phyloP scores from a whole-genome alignment of 208 protist species.

The Sergeia podlipaevii region DNA sequence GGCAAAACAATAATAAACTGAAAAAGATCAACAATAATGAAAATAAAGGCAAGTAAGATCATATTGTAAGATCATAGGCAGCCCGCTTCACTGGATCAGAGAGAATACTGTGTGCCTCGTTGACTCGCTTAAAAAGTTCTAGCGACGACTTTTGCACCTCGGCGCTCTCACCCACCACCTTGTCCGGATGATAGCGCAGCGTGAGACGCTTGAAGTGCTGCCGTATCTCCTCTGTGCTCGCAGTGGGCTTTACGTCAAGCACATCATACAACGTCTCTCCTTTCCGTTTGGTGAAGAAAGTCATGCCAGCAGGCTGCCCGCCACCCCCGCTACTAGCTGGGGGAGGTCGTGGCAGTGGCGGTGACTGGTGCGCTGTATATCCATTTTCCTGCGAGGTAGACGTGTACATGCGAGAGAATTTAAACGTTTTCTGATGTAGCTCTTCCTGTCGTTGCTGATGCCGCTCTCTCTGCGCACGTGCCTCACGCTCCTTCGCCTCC shows the following conservation, averaged over 20 bases:
- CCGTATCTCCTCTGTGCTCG: conserved; percentile 43
- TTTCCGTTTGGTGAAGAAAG: neutral
- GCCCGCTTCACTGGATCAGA: conserved; percentile 84
- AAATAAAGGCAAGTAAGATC: conserved; percentile 8
- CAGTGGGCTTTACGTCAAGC: conserved; percentile 36
- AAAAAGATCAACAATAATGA: conserved; percentile 4
- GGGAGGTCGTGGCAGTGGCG: neutral
- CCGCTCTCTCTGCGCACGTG: neutral
- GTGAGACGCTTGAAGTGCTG: conserved; percentile 58
- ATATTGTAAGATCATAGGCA: conserved; percentile 87
- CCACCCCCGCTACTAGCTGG: neutral
- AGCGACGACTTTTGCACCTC: conserved; percentile 27
- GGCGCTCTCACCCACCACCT: conserved; percentile 36
- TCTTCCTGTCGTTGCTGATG: neutral
- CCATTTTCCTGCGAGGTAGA: neutral
- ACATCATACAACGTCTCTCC: conserved; percentile 55
- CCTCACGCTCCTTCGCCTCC: conserved; percentile 24
- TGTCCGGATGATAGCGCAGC: conserved; percentile 79
- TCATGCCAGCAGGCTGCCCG: neutral
- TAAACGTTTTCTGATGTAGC: neutral
- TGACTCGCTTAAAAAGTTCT: conserved; percentile 93
- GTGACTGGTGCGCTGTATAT: neutral
- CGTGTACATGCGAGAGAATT: neutral
- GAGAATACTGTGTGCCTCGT: conserved; percentile 94
- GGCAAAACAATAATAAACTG: neutral